Evolutionary conservation across 441 rosid genomes (phyloP), one percentile per base, ranked within the genome.

Genomic region (Eruca vesicaria): DNA sequence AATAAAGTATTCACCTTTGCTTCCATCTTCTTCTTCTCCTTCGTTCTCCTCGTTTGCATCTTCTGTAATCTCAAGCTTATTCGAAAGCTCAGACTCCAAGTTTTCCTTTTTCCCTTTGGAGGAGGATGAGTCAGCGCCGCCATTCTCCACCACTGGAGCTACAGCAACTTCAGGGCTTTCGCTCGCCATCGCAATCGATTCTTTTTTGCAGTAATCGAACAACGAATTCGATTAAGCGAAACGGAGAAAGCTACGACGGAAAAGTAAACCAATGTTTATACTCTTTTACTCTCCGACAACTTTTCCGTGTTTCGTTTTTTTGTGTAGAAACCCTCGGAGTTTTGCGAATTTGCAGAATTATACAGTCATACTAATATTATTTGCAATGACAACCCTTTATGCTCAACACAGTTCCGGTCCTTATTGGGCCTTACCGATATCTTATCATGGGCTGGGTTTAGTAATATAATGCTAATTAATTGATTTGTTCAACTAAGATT

Each of bases 141-240:
- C 84, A 72, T 84, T 85, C 9, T 72, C 88, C 48, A 82, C 79
- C 16, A 75, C 63, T 1, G 85, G 73, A 64, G 81, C 45, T 31
- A 80, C 73, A 83, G 79, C 82, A 58, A 32, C 68, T 19, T 73
- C 78, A 74, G 67, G 28, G 68, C 52, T 80, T 31, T 83, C 88
- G 6, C 74, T 83, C 68, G 85, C 91, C 92, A 89, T 88, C 68
- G 61, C 67, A 69, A 73, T 74, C 63, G 64, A 69, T 69, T 66
- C 20, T 63, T n/a, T 43, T 63, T n/a, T 43, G 0, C 36, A 16
- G 45, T 18, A 52, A 35, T 5, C 9, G 50, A 59, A 67, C 9
- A 50, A 23, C n/a, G 21, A 33, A 33, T 3, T 35, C 53, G 68
- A 59, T 48, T 7, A 32, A 32, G 36, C 7, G 36, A 32, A 32